Percentiles rank a stretch among this genome's conserved stretches.
phyloP scores from a whole-genome alignment of 2,329 filamentous ascomycete genomes.

The Sordariomycetes sp. region DNA sequence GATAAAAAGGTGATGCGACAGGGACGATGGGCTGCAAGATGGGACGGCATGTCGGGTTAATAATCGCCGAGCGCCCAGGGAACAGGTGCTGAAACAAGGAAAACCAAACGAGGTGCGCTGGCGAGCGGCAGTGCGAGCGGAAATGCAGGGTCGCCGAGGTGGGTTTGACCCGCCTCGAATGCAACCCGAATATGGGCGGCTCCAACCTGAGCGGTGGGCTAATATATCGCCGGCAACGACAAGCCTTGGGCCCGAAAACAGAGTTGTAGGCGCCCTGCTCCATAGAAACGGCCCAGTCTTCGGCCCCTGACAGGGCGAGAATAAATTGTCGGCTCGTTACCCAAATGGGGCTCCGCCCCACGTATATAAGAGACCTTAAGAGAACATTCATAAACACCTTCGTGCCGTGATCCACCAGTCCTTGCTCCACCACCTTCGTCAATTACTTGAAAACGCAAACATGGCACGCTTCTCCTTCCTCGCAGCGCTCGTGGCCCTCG shows the following conservation, averaged over 20 bases:
- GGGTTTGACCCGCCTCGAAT: background rate
- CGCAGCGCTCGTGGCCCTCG: constrained; percentile 28
- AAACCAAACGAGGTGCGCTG: no score
- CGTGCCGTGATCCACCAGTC: background rate
- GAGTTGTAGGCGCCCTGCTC: background rate
- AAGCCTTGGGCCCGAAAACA: background rate
- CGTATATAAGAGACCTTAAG: background rate
- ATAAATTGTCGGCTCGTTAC: background rate
- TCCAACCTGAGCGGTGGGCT: background rate
- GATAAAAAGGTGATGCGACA: no score
- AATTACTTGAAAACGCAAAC: background rate
- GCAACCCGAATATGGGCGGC: background rate
- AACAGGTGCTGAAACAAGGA: no score
- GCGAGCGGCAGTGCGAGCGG: background rate
- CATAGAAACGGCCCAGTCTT: background rate
- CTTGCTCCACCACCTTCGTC: background rate
- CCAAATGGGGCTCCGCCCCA: background rate
- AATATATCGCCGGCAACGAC: background rate
- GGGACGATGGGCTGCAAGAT: no score
- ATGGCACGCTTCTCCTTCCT: constrained; percentile 10
- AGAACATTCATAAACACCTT: background rate
- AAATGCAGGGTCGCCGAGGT: background rate
- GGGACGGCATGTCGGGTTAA: no score
- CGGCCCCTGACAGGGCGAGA: no score
- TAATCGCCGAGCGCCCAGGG: no score